Conservation (phyloP, 768 basidiomycete genomes). For the Lentinus tigrinus region DNA sequence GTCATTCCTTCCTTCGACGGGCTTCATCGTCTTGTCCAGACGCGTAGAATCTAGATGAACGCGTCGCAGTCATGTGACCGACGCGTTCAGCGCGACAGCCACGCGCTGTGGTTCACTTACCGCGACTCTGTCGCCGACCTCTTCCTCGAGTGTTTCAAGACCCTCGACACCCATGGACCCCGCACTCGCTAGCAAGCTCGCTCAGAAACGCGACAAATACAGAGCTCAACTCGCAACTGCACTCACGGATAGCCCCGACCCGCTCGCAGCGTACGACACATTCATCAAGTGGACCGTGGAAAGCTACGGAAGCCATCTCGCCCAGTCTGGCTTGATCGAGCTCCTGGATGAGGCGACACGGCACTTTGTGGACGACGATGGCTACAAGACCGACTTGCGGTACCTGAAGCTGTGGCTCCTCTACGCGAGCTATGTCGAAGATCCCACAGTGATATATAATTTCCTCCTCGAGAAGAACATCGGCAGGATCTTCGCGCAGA, state of each 20-base stretch:
- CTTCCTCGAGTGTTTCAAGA: background rate
- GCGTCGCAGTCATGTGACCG: slow-evolving; percentile 14
- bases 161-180: slow-evolving; percentile 2
- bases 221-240: slow-evolving; percentile 48
- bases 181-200: slow-evolving; percentile 12
- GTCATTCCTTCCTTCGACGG: too few relatives aligned
- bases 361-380: slow-evolving; percentile 77
- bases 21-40: too few relatives aligned
- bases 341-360: slow-evolving; percentile 82
- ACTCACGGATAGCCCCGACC: slow-evolving; percentile 77
- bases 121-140: background rate
- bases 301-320: slow-evolving; percentile 66
- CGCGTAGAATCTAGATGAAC: too few relatives aligned
- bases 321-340: slow-evolving; percentile 71
- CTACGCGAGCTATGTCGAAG: slow-evolving; percentile 80
- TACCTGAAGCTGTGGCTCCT: slow-evolving; percentile 92
- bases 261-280: slow-evolving; percentile 79
- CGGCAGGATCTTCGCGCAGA: slow-evolving; percentile 67
- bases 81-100: slow-evolving; percentile 15
- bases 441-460: slow-evolving; percentile 58
- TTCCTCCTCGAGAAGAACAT: slow-evolving; percentile 52
- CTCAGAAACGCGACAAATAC: slow-evolving; percentile 24
- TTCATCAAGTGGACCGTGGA: slow-evolving; percentile 91
- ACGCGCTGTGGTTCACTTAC: slow-evolving; percentile 7
- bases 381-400: slow-evolving; percentile 84